Percentiles rank a stretch among this genome's conserved stretches.
These are phyloP conservation scores for Silene vulgaris DNA, from an alignment of 179 eudicot genomes.

Conservation along the genomic window DNA sequence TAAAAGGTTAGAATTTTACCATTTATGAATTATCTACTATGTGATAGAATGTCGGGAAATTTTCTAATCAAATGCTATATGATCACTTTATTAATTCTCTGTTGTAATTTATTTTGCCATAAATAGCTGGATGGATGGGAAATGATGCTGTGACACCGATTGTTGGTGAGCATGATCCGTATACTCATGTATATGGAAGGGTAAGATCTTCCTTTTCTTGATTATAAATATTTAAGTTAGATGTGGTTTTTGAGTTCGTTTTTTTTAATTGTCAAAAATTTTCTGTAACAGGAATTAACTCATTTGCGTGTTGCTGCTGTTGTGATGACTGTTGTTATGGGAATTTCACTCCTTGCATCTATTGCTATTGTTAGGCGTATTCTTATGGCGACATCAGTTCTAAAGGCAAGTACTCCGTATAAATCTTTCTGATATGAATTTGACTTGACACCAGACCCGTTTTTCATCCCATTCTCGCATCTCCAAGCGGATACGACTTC, in stretches of 20 bases:
- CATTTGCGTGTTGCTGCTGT: slow-evolving; percentile 75
- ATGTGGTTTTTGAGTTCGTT: not conserved
- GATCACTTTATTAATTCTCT: not conserved
- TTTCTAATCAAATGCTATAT: not conserved
- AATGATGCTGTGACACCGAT: slow-evolving; percentile 84
- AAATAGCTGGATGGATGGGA: slow-evolving; percentile 97
- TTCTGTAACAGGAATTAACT: slow-evolving; percentile 63
- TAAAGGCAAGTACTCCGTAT: slow-evolving; percentile 78
- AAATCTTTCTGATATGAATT: not conserved
- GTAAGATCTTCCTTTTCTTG: slow-evolving; percentile 34
- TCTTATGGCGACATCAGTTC: slow-evolving; percentile 93
- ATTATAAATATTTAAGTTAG: not conserved
- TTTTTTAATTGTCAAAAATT: not conserved
- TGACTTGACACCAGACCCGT: not conserved
- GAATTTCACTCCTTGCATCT: slow-evolving; percentile 65
- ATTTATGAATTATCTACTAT: not conserved
- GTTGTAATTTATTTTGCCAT: slow-evolving; percentile 17
- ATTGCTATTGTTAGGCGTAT: slow-evolving; percentile 88
- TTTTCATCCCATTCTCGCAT: not conserved
- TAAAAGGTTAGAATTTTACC: slow-evolving; percentile 57
- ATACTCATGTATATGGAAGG: slow-evolving; percentile 75
- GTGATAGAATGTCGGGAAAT: not conserved
- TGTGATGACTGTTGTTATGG: slow-evolving; percentile 77
- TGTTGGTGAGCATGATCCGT: slow-evolving; percentile 84
- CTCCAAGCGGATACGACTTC: too few species aligned